These are phyloP conservation scores for Corymbia maculata DNA, from an alignment of 345 rosid genomes.

Conservation along the genomic window DNA sequence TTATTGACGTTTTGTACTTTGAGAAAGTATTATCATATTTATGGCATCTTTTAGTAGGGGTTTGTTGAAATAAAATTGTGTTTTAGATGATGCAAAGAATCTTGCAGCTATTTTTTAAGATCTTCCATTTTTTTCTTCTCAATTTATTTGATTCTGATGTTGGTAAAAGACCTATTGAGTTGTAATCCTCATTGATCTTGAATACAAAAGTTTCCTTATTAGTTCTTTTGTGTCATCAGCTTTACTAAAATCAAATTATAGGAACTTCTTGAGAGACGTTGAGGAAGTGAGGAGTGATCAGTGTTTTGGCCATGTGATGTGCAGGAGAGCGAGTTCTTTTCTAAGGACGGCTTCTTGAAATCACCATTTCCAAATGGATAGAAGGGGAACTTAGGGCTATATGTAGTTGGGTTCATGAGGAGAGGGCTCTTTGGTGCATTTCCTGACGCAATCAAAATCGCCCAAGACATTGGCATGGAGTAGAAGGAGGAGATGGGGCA, in stretches of 20 bases:
- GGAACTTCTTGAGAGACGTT: neutral
- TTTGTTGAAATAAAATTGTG: too few species aligned
- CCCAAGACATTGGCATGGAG: constrained; percentile 55
- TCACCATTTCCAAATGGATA: constrained; percentile 77
- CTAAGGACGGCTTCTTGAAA: constrained; percentile 60
- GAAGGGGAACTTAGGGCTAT: constrained; percentile 80
- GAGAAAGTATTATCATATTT: too few species aligned
- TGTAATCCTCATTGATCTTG: too few species aligned
- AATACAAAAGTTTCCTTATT: too few species aligned
- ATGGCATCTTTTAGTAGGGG: too few species aligned
- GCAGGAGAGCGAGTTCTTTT: constrained; percentile 75
- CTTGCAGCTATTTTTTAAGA: too few species aligned
- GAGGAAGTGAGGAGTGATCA: neutral
- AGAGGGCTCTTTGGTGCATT: constrained; percentile 89
- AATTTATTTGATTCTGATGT: too few species aligned
- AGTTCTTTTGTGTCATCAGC: too few species aligned
- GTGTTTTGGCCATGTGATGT: neutral
- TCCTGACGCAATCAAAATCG: constrained; percentile 55
- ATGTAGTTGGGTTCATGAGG: constrained; percentile 90
- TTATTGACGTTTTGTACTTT: too few species aligned
- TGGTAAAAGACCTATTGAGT: too few species aligned
- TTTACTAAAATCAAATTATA: neutral
- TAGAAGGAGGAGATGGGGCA: constrained; percentile 76
- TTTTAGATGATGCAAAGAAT: too few species aligned
- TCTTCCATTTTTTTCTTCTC: too few species aligned